Evolutionary conservation across 140 eudicot genomes (phyloP).

Genomic region (Anethum foeniculum): DNA sequence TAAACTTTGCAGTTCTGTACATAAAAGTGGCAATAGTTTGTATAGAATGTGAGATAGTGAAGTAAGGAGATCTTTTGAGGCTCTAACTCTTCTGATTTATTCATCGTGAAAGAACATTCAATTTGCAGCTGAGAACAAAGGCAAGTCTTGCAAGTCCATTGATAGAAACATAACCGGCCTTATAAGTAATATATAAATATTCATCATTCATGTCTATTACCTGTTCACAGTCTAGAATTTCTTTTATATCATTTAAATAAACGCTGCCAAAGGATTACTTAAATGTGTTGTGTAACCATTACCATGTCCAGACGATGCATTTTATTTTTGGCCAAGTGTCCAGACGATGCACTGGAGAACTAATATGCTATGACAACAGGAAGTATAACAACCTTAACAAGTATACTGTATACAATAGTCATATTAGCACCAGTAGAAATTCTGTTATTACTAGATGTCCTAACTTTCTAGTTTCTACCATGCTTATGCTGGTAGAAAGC

Average conservation of each 20-base stretch:
- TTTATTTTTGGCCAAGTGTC: too few relatives aligned
- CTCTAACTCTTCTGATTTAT: neutral
- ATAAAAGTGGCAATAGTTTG: neutral
- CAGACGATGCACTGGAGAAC: neutral
- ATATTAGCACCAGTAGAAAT: neutral
- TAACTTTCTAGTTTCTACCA: neutral
- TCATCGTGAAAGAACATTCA: neutral
- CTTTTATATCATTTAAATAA: neutral
- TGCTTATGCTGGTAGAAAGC: neutral
- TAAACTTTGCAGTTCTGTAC: constrained; percentile 16
- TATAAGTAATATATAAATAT: neutral
- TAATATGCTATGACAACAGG: neutral
- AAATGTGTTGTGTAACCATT: neutral
- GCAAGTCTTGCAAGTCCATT: neutral
- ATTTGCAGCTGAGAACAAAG: constrained; percentile 3
- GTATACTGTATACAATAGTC: neutral
- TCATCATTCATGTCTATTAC: neutral
- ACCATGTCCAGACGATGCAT: neutral
- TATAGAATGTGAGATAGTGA: neutral
- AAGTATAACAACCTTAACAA: neutral
- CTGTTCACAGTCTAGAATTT: neutral
- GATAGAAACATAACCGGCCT: neutral
- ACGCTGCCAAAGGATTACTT: neutral
- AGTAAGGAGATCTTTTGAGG: neutral
- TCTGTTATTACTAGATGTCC: neutral